These are phyloP conservation scores for Litchi chinensis DNA, from an alignment of 345 rosid genomes.

Conservation along the genomic window DNA sequence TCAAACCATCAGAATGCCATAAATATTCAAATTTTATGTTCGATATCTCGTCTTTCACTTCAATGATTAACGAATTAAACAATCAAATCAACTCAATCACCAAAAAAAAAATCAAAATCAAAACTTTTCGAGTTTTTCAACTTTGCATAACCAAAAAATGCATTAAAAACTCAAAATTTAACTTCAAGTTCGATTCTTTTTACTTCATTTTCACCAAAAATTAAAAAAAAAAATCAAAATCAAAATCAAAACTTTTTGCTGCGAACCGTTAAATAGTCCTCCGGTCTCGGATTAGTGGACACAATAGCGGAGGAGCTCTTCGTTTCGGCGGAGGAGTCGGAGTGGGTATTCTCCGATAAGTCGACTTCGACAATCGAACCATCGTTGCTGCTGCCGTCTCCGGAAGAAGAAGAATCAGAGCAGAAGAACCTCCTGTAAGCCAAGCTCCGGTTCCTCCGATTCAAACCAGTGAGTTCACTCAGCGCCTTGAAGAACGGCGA, in stretches of 20 bases:
- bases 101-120: no score
- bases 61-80: no score
- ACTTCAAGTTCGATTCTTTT: not conserved
- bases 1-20: no score
- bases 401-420: slow-evolving; percentile 50
- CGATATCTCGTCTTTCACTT: no score
- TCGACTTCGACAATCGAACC: slow-evolving; percentile 47
- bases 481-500: slow-evolving; percentile 46
- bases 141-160: not conserved
- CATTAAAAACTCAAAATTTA: not conserved
- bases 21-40: no score
- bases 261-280: slow-evolving; percentile 88
- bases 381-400: slow-evolving; percentile 26
- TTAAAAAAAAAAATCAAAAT: not conserved
- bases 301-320: slow-evolving; percentile 84
- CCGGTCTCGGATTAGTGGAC: slow-evolving; percentile 72
- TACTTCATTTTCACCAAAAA: not conserved
- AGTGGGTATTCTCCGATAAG: slow-evolving; percentile 46
- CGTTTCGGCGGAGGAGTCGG: slow-evolving; percentile 43
- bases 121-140: not conserved
- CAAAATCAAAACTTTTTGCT: not conserved
- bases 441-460: slow-evolving; percentile 33
- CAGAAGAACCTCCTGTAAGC: slow-evolving; percentile 68
- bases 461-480: slow-evolving; percentile 47
- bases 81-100: no score